Evolutionary conservation across 176 grass and related monocot species (phyloP).

Genomic region (Triticum dicoccoides): DNA sequence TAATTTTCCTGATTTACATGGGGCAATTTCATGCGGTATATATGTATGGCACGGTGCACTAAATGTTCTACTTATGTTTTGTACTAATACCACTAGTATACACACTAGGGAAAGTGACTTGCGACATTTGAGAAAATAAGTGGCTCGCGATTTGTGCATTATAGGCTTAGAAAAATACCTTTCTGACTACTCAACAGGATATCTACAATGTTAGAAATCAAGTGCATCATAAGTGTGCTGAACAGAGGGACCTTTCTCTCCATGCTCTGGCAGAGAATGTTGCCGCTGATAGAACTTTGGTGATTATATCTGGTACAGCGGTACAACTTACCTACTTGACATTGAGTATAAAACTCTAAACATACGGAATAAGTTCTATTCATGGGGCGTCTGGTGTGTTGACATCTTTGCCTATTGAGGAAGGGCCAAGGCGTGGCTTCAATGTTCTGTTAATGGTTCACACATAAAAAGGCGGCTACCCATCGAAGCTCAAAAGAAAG

Average conservation of each 20-base stretch:
- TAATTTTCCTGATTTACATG: background rate
- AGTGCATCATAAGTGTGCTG: background rate
- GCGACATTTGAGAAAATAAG: background rate
- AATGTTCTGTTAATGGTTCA: background rate
- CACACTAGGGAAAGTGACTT: background rate
- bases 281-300: background rate
- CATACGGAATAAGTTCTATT: background rate
- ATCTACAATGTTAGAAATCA: background rate
- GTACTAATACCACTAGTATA: background rate
- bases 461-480: background rate
- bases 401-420: background rate
- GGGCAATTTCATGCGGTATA: background rate
- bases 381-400: background rate
- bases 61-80: background rate
- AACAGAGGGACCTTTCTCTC: background rate
- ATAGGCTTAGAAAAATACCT: background rate
- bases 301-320: background rate
- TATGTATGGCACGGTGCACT: background rate
- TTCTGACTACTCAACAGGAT: background rate
- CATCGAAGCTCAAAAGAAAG: background rate
- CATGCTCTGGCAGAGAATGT: background rate
- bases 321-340: background rate
- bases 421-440: background rate
- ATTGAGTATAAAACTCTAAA: conserved; percentile 1
- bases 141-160: background rate